Evolutionary conservation across 768 basidiomycete genomes (phyloP).

Genomic region (Lentinula detonsa): DNA sequence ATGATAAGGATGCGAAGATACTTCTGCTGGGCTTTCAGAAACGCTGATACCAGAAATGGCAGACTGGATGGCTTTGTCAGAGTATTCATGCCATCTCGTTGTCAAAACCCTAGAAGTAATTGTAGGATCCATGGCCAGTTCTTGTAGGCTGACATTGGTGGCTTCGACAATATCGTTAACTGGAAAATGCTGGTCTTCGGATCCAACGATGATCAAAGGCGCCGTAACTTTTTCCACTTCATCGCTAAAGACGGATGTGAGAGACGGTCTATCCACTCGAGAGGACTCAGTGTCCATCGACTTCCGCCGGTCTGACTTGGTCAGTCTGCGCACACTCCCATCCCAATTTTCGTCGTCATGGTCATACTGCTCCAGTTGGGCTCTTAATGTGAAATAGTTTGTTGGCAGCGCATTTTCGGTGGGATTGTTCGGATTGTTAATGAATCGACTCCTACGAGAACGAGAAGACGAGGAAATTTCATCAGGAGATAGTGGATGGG

Average conservation of each 20-base stretch:
- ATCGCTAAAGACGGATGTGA: constrained; percentile 24
- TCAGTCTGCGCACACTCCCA: constrained; percentile 53
- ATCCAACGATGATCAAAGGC: constrained; percentile 38
- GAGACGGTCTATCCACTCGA: constrained; percentile 16
- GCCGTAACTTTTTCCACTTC: constrained; percentile 24
- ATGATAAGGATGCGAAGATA: constrained; percentile 54
- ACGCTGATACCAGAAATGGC: constrained; percentile 46
- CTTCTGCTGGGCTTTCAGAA: constrained; percentile 41
- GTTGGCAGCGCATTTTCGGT: constrained; percentile 22
- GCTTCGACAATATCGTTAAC: neutral
- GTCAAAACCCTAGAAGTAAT: constrained; percentile 47
- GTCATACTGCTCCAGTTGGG: constrained; percentile 45
- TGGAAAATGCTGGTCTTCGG: constrained; percentile 20
- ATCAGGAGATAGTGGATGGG: constrained; percentile 67
- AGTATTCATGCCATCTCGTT: constrained; percentile 73
- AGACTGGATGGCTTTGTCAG: constrained; percentile 67
- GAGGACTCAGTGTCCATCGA: constrained; percentile 14
- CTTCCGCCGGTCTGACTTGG: constrained; percentile 31
- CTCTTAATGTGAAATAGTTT: constrained; percentile 60
- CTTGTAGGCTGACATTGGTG: constrained; percentile 1
- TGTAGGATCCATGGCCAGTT: constrained; percentile 17
- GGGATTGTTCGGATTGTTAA: neutral
- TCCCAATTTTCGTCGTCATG: constrained; percentile 34
- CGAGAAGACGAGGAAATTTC: constrained; percentile 24
- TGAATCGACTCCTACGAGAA: constrained; percentile 1